phyloP scores from a whole-genome alignment of 768 basidiomycete species.

The Amyloporia xantha region DNA sequence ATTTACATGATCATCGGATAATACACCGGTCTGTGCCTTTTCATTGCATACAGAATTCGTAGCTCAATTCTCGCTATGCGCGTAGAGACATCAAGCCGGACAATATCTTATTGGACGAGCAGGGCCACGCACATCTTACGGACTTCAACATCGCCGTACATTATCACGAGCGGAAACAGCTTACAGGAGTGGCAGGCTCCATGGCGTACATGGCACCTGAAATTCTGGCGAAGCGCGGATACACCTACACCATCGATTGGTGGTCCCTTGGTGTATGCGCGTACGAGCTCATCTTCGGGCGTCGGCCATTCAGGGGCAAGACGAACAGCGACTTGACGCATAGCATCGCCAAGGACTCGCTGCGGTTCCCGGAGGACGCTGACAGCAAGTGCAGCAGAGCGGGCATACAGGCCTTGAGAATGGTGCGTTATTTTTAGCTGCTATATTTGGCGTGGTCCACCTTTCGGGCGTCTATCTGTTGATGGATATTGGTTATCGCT shows the following conservation, averaged over 20 bases:
- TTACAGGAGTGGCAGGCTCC: slow-evolving; percentile 91
- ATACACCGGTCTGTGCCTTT: slow-evolving; percentile 78
- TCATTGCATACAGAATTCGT: too few relatives aligned
- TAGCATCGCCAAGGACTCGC: slow-evolving; percentile 80
- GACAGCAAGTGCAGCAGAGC: slow-evolving; percentile 68
- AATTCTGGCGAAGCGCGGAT: slow-evolving; percentile 90
- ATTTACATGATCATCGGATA: slow-evolving; percentile 87
- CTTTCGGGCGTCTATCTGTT: background rate
- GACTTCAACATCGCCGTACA: slow-evolving; percentile 99
- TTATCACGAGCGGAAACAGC: slow-evolving; percentile 76
- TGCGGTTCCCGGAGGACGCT: slow-evolving; percentile 89
- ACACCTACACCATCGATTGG: slow-evolving; percentile 93
- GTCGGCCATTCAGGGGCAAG: slow-evolving; percentile 87
- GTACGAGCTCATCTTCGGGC: slow-evolving; percentile 88
- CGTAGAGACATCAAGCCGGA: slow-evolving; percentile 93
- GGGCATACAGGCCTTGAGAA: slow-evolving; percentile 75
- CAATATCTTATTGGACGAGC: slow-evolving; percentile 93
- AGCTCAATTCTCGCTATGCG: slow-evolving; percentile 19
- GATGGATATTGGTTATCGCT: background rate
- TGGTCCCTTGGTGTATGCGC: slow-evolving; percentile 95
- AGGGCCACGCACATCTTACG: slow-evolving; percentile 92
- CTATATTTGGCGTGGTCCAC: background rate
- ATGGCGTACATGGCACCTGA: slow-evolving; percentile 99
- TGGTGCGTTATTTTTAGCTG: slow-evolving; percentile 44
- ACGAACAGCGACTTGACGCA: slow-evolving; percentile 91